Conservation (phyloP, 1,139 yeast species). For the Magnusiomyces suaveolens region DNA sequence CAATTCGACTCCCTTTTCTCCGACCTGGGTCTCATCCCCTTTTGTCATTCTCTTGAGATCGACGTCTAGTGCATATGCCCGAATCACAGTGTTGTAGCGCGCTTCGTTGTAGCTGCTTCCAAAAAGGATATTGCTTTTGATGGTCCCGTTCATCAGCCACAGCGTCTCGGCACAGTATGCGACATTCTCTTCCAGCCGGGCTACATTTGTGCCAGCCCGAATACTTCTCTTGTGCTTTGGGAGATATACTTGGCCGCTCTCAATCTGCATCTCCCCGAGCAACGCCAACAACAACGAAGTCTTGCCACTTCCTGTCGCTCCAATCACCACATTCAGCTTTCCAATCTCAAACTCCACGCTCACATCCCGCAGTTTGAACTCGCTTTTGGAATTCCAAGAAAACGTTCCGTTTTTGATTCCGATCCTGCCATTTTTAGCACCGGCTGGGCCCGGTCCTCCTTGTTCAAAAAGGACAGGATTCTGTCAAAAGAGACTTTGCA, state of each 20-base stretch:
- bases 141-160: conserved; percentile 93
- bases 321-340: conserved; percentile 69
- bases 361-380: conserved; percentile 69
- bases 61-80: conserved; percentile 76
- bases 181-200: too few species aligned
- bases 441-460: too few species aligned
- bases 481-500: conserved; percentile 85
- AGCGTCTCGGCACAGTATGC: conserved; percentile 93
- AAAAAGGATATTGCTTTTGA: conserved; percentile 79
- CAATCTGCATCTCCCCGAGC: conserved; percentile 75
- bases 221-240: too few species aligned
- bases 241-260: conserved; percentile 61
- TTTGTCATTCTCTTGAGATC: conserved; percentile 74
- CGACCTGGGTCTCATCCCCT: conserved; percentile 87
- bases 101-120: conserved; percentile 77
- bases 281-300: conserved; percentile 77
- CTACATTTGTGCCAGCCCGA: too few species aligned
- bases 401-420: conserved; percentile 81
- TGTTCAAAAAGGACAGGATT: conserved; percentile 67
- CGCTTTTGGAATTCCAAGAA: conserved; percentile 57
- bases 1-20: conserved; percentile 92
- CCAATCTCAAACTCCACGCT: conserved; percentile 60
- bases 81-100: conserved; percentile 67
- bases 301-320: conserved; percentile 89
- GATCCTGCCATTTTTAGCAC: conserved; percentile 33